Evolutionary conservation across 768 basidiomycete species (phyloP), one percentile per base, ranked within the genome.

Genomic region (Boletus subparvulus): DNA sequence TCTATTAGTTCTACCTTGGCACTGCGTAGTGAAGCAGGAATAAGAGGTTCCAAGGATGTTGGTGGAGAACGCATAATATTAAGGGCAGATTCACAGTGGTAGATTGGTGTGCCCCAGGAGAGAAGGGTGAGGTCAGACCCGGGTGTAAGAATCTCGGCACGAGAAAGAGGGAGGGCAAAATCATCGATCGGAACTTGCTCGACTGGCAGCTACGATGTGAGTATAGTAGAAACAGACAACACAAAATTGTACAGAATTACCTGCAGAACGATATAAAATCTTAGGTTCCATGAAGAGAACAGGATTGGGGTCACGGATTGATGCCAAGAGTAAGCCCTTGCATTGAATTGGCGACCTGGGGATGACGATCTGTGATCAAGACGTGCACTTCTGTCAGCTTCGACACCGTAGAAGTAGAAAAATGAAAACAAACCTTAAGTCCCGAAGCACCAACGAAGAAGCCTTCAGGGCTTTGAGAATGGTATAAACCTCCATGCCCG

Each of bases 251-350:
- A 12, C 14, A 46, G 17, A 50, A 55, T 47, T 62, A 89, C 89
- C 83, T 65, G 94, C 84, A 44, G 94, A 94, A 48, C 94, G 87
- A 69, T 98, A 98, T 14, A 98, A 76, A 54, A 96, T 83, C 76
- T 98, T 87, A 44, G 94, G 94, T 71, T 98, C 94, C 87, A 98
- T 92, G 72, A 98, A 92, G 43, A 98, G 84, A 14, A 94, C 90
- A 0, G 95, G 95, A 65, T 95, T 95, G 1, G 92, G 91, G 65
- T 98, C 94, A 36, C 94, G 84, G 52, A 98, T 92, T 0, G 93
- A 86, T 16, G 85, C 83, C 10, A 97, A 78, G 6, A 98, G 77
- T 2, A 98, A 77, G 1, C 94, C 94, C 72, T 97, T 97, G n/a
- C 93, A 94, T 77, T 98, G 94, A 37, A 95, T 85, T 1, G 94